Conservation (phyloP, 2,329 filamentous ascomycete species). For the Samsoniella hepiali region DNA sequence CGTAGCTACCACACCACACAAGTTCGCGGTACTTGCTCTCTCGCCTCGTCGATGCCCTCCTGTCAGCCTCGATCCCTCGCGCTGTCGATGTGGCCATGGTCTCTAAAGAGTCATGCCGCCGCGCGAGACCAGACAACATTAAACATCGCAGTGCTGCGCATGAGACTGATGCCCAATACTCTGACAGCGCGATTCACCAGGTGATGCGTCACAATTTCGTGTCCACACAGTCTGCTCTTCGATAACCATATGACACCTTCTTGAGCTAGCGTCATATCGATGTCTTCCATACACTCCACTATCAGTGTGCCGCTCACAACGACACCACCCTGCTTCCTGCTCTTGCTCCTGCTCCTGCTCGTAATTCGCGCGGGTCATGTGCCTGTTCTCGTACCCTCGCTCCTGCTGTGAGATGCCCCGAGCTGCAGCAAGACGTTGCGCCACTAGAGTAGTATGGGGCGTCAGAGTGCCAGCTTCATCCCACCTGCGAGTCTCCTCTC, state of each 20-base stretch:
- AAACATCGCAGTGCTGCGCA: background rate
- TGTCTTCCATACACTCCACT: constrained; percentile 6
- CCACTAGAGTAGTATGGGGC: constrained; percentile 1
- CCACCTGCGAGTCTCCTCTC: background rate
- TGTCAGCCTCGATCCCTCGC: background rate
- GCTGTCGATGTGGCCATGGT: background rate
- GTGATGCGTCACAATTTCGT: background rate
- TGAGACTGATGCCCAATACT: too few relatives aligned
- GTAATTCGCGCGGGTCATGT: constrained; percentile 12
- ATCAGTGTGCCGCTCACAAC: background rate
- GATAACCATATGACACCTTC: background rate
- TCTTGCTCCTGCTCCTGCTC: background rate
- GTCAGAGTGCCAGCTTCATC: background rate
- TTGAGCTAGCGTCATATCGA: constrained; percentile 1
- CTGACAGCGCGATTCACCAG: background rate
- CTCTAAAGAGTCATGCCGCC: background rate
- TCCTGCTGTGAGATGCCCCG: background rate
- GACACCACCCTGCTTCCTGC: background rate
- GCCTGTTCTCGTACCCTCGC: constrained; percentile 3
- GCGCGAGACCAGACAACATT: background rate
- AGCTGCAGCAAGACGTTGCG: background rate
- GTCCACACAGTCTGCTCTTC: background rate
- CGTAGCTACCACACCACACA: background rate
- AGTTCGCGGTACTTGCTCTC: background rate
- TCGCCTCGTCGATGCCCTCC: background rate